Conservation (phyloP, 106 monocot species). For the Dendrobium catenatum region DNA sequence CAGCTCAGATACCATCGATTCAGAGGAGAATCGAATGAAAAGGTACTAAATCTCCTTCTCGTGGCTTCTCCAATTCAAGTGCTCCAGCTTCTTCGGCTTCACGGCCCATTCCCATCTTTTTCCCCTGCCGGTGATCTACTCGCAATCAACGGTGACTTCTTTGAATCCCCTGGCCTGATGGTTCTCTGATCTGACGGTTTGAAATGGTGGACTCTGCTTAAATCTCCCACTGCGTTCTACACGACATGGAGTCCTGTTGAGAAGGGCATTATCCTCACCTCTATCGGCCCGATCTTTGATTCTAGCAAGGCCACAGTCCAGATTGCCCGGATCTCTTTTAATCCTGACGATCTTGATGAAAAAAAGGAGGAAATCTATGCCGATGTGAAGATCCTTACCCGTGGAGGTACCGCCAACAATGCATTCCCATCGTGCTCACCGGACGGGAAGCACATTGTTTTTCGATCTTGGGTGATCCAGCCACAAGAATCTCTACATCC, state of each 20-base stretch:
- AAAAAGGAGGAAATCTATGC: slow-evolving; percentile 11
- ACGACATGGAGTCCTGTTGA: slow-evolving; percentile 69
- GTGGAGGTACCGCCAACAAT: slow-evolving; percentile 56
- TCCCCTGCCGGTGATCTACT: slow-evolving; percentile 36
- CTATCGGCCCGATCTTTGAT: slow-evolving; percentile 74
- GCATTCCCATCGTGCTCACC: slow-evolving; percentile 83
- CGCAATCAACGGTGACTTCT: slow-evolving; percentile 51
- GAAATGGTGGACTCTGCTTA: slow-evolving; percentile 40
- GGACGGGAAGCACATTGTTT: slow-evolving; percentile 66
- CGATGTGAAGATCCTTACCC: slow-evolving; percentile 53
- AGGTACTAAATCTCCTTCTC: slow-evolving; percentile 33
- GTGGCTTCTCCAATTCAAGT: slow-evolving; percentile 27
- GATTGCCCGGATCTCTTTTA: slow-evolving; percentile 57
- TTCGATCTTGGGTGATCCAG: slow-evolving; percentile 80
- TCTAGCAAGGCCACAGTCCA: slow-evolving; percentile 43
- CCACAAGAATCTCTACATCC: slow-evolving; percentile 72
- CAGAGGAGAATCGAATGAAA: slow-evolving; percentile 38
- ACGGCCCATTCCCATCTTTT: slow-evolving; percentile 50
- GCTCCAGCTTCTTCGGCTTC: slow-evolving; percentile 36
- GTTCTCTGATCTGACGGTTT: slow-evolving; percentile 63
- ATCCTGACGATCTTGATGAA: slow-evolving; percentile 29
- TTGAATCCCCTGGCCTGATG: slow-evolving; percentile 28
- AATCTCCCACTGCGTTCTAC: slow-evolving; percentile 40
- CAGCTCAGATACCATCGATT: slow-evolving; percentile 80
- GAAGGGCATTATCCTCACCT: slow-evolving; percentile 56